Base-by-base conservation (phyloP, 495 filamentous ascomycete species). In the Penicillium pulvis region DNA sequence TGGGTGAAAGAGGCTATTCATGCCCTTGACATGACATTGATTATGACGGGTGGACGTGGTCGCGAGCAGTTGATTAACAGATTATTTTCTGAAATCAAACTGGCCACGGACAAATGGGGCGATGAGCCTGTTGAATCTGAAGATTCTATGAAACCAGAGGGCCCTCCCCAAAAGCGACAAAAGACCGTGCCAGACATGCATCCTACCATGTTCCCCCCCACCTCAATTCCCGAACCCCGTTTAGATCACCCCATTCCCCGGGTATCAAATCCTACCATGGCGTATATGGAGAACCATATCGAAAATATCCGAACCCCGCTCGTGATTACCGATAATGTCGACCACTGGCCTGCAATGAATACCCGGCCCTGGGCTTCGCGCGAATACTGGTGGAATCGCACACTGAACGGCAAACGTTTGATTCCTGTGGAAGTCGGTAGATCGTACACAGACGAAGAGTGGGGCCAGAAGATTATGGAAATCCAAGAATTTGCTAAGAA, bases 341-440 rank as follows among this genome's bases (percentile, higher is more conserved):
- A 75, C 0, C 73, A 87, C 64, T 98, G 94, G 94, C 93, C 92
- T 0, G 93, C 93, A 1, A 63, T 88, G n/a, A 81, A 80, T 16
- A 77, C 78, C 0, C 77, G 81, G 10, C 80, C 85, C 0, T 99
- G 94, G 94, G 79, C 76, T 23, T 84, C 80, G 4, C 86, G 87
- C 0, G 75, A 81, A 3, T 97, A 97, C 70, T 85, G 96, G 61
- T 75, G 90, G 20, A 78, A 83, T 6, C 84, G 80, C 45, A 98
- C 94, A 0, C 83, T 97, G 43, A 79, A 75, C 10, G 94, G 95
- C 1, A 79, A 85, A 24, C 81, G 94, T 42, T 82, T 96, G 2
- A 87, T 98, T 1, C 94, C 94, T 0, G 80, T 98, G 14, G 94
- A 99, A 68, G 67, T 96, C n/a, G 94, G 94, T 7, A 77, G 90